A percentile compares a stretch with the other conserved stretches of the same genome.
Evolutionary conservation across 768 basidiomycete genomes (phyloP).

Genomic region (Phanerochaete sordida): DNA sequence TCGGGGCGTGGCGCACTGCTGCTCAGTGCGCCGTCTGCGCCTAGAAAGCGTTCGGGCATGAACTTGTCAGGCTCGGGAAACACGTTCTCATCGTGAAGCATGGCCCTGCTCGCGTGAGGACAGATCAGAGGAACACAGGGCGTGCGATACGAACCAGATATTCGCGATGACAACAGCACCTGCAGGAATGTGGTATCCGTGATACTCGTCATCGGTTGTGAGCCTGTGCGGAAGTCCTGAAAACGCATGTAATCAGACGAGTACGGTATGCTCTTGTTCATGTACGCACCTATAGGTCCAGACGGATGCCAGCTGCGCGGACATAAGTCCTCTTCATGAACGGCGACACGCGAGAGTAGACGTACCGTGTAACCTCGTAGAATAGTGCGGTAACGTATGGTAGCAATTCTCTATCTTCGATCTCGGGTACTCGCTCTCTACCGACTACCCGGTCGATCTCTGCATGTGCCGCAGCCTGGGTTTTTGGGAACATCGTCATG

Average conservation of each 20-base stretch:
- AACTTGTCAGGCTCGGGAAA: slow-evolving; percentile 48
- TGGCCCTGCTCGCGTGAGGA: slow-evolving; percentile 9
- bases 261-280: no score
- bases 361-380: not conserved
- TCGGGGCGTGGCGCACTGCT: not conserved
- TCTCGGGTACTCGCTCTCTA: slow-evolving; percentile 51
- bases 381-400: slow-evolving; percentile 46
- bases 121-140: not conserved
- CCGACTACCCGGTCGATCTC: slow-evolving; percentile 59
- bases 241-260: not conserved
- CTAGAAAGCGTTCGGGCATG: slow-evolving; percentile 43
- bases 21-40: slow-evolving; percentile 9
- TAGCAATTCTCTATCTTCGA: slow-evolving; percentile 50
- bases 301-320: not conserved
- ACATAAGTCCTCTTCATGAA: not conserved
- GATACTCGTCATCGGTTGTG: slow-evolving; percentile 27
- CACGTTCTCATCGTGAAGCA: slow-evolving; percentile 41
- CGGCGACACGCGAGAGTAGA: not conserved
- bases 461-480: slow-evolving; percentile 52
- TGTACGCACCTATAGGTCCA: no score
- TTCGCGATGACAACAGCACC: slow-evolving; percentile 3
- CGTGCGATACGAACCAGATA: not conserved
- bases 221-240: slow-evolving; percentile 10
- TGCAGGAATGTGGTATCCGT: slow-evolving; percentile 5
- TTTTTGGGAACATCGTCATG: slow-evolving; percentile 58